A percentile compares a stretch with the other conserved stretches of the same genome.
Evolutionary conservation across 2,329 filamentous ascomycete genomes (phyloP).

Genomic region (Fusarium drepaniforme): DNA sequence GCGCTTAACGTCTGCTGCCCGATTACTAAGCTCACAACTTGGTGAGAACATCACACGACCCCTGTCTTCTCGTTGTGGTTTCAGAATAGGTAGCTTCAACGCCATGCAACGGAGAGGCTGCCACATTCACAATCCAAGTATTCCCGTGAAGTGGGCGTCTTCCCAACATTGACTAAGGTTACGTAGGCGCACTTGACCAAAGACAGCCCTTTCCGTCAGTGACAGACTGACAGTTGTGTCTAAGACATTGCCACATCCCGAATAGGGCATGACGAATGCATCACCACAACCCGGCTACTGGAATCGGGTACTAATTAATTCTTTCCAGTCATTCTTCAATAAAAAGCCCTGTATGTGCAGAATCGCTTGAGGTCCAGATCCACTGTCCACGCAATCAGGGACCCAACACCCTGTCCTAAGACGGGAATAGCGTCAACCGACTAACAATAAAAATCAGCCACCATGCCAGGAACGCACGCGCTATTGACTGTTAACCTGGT

Average conservation of each 20-base stretch:
- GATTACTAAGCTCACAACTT: neutral
- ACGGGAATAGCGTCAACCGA: neutral
- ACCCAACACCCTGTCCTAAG: neutral
- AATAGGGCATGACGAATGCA: neutral
- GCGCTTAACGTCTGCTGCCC: neutral
- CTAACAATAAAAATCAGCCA: slow-evolving; percentile 11
- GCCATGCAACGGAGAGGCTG: neutral
- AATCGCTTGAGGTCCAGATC: neutral
- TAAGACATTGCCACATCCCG: neutral
- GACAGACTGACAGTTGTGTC: neutral
- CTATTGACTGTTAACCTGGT: neutral
- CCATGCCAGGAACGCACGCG: slow-evolving; percentile 17
- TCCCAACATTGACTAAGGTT: neutral
- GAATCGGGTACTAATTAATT: neutral
- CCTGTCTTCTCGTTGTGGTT: neutral
- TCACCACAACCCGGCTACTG: neutral
- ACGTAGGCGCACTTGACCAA: neutral
- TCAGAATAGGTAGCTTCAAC: neutral
- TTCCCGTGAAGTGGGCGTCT: neutral
- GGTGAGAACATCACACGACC: neutral
- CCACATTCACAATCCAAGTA: neutral
- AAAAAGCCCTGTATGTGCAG: neutral
- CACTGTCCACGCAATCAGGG: slow-evolving; percentile 1
- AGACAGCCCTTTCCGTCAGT: neutral
- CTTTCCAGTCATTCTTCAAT: neutral